Conservation (phyloP, 306 rosid species). For the Mimosa pudica region DNA sequence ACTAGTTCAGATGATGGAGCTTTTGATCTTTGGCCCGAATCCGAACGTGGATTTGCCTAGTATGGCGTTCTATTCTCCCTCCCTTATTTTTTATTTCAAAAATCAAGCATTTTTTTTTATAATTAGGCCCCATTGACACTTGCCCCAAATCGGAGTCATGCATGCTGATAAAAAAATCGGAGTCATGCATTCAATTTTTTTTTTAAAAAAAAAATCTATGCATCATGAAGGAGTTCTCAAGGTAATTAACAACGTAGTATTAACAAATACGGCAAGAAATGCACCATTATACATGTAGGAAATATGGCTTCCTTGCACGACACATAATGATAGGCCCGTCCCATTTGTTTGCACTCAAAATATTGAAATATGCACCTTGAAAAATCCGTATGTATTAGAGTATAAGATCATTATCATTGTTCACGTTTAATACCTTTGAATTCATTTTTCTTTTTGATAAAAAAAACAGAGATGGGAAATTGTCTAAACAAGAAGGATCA, state of each 20-base stretch:
- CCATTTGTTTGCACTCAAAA: not conserved
- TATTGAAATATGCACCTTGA: constrained; percentile 33
- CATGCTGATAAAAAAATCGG: too few species aligned
- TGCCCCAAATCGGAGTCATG: not conserved
- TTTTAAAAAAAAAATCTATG: not conserved
- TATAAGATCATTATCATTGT: not conserved
- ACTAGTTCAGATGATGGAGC: too few species aligned
- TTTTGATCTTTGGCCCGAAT: too few species aligned
- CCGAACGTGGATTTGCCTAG: too few species aligned
- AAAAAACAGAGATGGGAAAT: constrained; percentile 45
- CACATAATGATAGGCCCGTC: constrained; percentile 7
- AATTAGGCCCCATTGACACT: not conserved
- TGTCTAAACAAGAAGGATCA: constrained; percentile 29
- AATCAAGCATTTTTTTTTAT: too few species aligned
- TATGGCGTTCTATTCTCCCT: too few species aligned
- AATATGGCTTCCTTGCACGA: constrained; percentile 39
- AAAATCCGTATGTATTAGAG: not conserved
- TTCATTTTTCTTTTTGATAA: not conserved
- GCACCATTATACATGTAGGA: too few species aligned
- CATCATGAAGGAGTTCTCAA: not conserved
- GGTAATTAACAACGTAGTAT: not conserved
- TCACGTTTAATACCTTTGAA: not conserved
- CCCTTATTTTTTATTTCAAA: too few species aligned
- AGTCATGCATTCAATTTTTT: too few species aligned
- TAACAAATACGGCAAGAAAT: not conserved